Evolutionary conservation across 306 rosid species (phyloP).

Genomic region (Castanea mollissima): DNA sequence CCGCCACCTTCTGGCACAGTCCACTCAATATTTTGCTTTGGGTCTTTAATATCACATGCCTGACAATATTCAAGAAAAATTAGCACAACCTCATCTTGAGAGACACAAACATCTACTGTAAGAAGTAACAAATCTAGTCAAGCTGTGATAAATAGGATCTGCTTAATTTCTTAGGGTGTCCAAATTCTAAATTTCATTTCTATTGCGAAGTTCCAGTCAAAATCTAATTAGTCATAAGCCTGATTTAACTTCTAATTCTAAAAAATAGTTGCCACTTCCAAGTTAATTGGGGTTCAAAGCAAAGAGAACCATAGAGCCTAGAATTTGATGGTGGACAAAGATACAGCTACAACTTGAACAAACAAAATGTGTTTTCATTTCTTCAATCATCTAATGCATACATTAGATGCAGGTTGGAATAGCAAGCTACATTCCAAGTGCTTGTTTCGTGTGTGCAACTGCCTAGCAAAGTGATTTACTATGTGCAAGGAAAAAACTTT

Average conservation of each 20-base stretch:
- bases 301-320: not conserved
- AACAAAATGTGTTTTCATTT: not conserved
- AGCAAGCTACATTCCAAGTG: not conserved
- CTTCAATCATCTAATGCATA: not conserved
- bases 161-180: not conserved
- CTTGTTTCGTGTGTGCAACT: not conserved
- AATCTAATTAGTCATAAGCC: not conserved
- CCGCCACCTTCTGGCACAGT: slow-evolving; percentile 95
- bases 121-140: not conserved
- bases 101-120: not conserved
- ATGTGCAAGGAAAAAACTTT: not conserved
- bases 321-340: not conserved
- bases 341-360: not conserved
- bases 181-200: not conserved
- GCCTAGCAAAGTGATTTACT: not conserved
- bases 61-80: slow-evolving; percentile 18
- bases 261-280: not conserved
- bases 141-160: not conserved
- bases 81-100: not conserved
- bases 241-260: not conserved
- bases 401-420: not conserved
- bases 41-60: slow-evolving; percentile 96
- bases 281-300: not conserved
- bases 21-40: slow-evolving; percentile 87
- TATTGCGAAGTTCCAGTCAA: not conserved